Percentiles rank a stretch among this genome's conserved stretches.
These are phyloP conservation scores for Brasilioporus rufonigricans DNA, from an alignment of 768 basidiomycete species.

Conservation along the genomic window DNA sequence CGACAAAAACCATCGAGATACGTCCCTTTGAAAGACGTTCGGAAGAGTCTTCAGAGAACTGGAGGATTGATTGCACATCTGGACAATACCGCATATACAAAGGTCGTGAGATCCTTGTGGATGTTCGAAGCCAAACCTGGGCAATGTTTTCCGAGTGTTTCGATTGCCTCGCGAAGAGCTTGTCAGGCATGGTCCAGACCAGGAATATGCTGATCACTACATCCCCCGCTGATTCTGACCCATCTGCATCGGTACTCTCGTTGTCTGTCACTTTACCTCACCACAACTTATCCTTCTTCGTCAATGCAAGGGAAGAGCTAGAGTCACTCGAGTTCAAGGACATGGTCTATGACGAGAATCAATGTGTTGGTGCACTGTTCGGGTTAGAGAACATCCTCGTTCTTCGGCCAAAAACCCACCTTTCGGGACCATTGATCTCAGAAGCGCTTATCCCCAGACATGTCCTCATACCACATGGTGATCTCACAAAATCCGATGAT, in stretches of 20 bases:
- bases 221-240: background rate
- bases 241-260: background rate
- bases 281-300: background rate
- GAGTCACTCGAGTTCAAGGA: background rate
- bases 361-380: background rate
- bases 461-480: background rate
- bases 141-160: background rate
- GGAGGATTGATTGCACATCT: conserved; percentile 11
- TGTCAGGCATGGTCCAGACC: too few relatives aligned
- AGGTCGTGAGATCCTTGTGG: conserved; percentile 11
- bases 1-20: conserved; percentile 19
- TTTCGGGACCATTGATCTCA: background rate
- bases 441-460: background rate
- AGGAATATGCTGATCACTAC: background rate
- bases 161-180: too few relatives aligned
- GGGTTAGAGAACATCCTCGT: background rate
- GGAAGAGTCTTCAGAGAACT: conserved; percentile 17
- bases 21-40: conserved; percentile 12
- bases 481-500: background rate
- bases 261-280: background rate
- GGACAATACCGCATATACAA: background rate
- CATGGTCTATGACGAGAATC: background rate
- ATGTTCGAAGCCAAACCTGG: conserved; percentile 7
- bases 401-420: background rate
- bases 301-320: background rate